These are phyloP conservation scores for Yamadazyma friedrichii DNA, from an alignment of 1,139 yeast genomes.

Conservation along the genomic window DNA sequence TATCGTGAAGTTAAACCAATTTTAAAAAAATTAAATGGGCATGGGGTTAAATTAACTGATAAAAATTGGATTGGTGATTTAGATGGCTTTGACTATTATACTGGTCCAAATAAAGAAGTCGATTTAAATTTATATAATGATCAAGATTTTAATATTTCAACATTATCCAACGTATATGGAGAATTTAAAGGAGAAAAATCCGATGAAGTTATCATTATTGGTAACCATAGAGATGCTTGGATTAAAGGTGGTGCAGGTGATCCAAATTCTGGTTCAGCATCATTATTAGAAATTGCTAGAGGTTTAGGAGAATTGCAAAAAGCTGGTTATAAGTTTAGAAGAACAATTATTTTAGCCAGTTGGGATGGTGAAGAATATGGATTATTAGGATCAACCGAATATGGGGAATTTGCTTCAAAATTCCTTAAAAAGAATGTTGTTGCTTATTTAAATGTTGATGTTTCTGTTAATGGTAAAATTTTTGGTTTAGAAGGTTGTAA, in stretches of 20 bases:
- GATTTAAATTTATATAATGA: conserved; percentile 44
- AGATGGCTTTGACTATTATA: conserved; percentile 39
- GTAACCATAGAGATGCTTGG: conserved; percentile 53
- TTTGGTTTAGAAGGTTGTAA: conserved; percentile 41
- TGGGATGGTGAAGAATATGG: conserved; percentile 53
- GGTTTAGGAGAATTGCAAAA: conserved; percentile 47
- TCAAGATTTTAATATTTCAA: conserved; percentile 42
- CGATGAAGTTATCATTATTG: conserved; percentile 43
- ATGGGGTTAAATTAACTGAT: conserved; percentile 31
- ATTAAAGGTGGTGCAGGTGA: conserved; percentile 56
- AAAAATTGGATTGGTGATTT: conserved; percentile 40
- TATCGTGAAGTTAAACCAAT: conserved; percentile 48
- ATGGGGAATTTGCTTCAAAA: conserved; percentile 41
- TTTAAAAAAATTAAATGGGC: conserved; percentile 41
- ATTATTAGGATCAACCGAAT: conserved; percentile 47
- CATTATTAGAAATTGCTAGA: conserved; percentile 43
- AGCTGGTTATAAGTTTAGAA: conserved; percentile 39
- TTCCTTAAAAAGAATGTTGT: conserved; percentile 37
- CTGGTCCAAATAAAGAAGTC: conserved; percentile 50
- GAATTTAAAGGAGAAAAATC: conserved; percentile 41
- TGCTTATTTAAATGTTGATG: conserved; percentile 45
- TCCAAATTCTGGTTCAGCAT: conserved; percentile 47
- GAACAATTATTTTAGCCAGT: conserved; percentile 40
- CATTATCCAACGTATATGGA: conserved; percentile 46
- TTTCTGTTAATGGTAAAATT: conserved; percentile 35